These are phyloP conservation scores for Cytospora chrysosperma DNA, from an alignment of 2,329 filamentous ascomycete genomes.

Conservation along the genomic window DNA sequence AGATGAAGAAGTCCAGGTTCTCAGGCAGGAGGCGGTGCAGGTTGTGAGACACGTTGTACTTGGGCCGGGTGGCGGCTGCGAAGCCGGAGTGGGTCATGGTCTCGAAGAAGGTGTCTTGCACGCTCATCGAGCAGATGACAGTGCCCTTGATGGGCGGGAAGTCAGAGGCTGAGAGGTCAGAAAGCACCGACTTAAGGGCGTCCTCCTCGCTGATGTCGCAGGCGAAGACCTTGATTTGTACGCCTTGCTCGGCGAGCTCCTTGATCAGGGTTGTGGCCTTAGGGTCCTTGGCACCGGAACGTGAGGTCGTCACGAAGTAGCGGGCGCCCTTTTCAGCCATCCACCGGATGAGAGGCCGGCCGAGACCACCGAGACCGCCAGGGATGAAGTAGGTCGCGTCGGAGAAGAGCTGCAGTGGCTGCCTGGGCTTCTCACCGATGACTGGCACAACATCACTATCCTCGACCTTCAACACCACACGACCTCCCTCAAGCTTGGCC, in stretches of 20 bases:
- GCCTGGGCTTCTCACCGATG: background rate
- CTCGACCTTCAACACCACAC: background rate
- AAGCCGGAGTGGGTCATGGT: slow-evolving; percentile 31
- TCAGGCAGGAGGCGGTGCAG: slow-evolving; percentile 31
- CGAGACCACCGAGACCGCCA: slow-evolving; percentile 4
- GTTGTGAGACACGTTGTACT: slow-evolving; percentile 31
- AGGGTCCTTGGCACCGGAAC: background rate
- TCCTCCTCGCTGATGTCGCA: slow-evolving; percentile 3
- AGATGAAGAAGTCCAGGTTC: slow-evolving; percentile 34
- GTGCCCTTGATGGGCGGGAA: slow-evolving; percentile 4
- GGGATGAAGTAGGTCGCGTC: slow-evolving; percentile 3
- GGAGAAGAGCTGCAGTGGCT: background rate
- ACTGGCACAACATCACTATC: background rate
- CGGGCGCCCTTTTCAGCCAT: slow-evolving; percentile 1
- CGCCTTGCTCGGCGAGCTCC: background rate
- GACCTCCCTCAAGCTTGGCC: background rate
- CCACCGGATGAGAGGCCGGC: background rate
- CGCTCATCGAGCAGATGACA: slow-evolving; percentile 5
- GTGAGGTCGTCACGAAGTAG: slow-evolving; percentile 2
- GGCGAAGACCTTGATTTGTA: slow-evolving; percentile 1
- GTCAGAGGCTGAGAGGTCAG: background rate
- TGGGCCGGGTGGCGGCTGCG: slow-evolving; percentile 29
- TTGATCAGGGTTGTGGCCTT: background rate
- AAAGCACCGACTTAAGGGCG: background rate
- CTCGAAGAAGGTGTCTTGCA: slow-evolving; percentile 33